Base-by-base conservation (phyloP, 2,329 filamentous ascomycete species). In the Sporothrix phasma region DNA sequence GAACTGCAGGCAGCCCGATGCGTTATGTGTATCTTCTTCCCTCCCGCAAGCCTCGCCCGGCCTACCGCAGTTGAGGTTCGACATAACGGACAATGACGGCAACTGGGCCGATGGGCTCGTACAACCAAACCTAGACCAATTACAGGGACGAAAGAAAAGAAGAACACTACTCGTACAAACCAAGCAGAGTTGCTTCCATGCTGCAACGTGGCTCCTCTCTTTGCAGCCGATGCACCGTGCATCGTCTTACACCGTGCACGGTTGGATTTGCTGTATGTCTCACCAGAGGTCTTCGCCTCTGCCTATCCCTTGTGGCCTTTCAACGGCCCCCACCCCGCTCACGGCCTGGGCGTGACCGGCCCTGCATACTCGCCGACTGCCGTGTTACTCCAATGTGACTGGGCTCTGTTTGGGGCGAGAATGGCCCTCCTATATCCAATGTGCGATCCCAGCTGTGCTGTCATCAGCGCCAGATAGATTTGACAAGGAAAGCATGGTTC, bases 131-230 rank as follows among this genome's bases (percentile, higher is more conserved):
- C 24, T 37, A 5, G 2, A 5, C 41, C 58, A 46, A 15, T 19
- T 26, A 22, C 8, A 34, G 11, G n/a, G n/a, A n/a, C n/a, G n/a
- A n/a, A n/a, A n/a, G n/a, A n/a, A n/a, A n/a, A n/a, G n/a, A n/a
- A n/a, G n/a, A n/a, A n/a, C n/a, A n/a, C n/a, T n/a, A n/a, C n/a
- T n/a, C n/a, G n/a, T n/a, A n/a, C 31, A 10, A 39, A 22, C 51
- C 24, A 31, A 56, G 19, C 51, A 56, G 19, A 39, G 24, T 24
- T 39, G 13, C 22, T 11, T 24, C 31, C 31, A 37, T 22, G 47
- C 24, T 62, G 47, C 61, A 53, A 54, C 37, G 61, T 62, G 47
- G 61, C 45, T 37, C 47, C 37, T 62, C 46, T 62, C 31, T 15
- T 29, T 37, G 47, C n/a, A n/a, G n/a, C 45, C 51, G 39, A 56